phyloP scores from a whole-genome alignment of 345 rosid species.

The Pugionium cornutum region DNA sequence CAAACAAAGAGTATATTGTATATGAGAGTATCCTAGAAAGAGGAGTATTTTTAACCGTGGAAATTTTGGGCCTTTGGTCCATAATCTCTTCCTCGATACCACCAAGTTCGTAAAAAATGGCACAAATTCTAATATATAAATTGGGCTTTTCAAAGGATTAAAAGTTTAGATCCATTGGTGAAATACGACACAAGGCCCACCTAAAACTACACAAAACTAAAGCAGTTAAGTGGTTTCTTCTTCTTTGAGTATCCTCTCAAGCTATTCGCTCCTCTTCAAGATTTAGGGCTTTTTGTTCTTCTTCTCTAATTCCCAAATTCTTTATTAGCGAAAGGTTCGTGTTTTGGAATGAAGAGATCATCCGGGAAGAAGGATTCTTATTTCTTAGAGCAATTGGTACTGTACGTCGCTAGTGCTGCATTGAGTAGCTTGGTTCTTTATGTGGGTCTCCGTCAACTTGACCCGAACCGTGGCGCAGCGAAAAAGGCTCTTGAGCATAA shows the following conservation, averaged over 20 bases:
- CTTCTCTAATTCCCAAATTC: constrained; percentile 14
- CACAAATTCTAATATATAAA: too few species aligned
- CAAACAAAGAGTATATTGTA: not conserved
- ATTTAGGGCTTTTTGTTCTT: not conserved
- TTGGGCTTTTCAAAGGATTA: not conserved
- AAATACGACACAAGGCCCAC: not conserved
- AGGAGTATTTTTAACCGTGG: too few species aligned
- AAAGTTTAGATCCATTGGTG: not conserved
- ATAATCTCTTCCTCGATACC: too few species aligned
- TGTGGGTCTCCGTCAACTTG: constrained; percentile 76
- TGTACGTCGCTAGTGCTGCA: constrained; percentile 98
- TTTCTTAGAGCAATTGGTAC: constrained; percentile 68
- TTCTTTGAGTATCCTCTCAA: constrained; percentile 4
- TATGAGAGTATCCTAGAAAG: too few species aligned
- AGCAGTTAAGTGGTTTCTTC: constrained; percentile 21
- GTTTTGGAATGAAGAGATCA: constrained; percentile 49
- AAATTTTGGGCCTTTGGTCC: too few species aligned
- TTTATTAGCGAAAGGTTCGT: not conserved
- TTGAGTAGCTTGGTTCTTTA: constrained; percentile 71
- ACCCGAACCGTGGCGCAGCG: constrained; percentile 86
- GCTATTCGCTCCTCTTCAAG: not conserved
- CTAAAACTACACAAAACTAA: not conserved
- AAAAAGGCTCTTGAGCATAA: constrained; percentile 85
- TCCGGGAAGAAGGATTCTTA: constrained; percentile 48
- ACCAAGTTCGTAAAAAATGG: too few species aligned